Evolutionary conservation across 2,329 filamentous ascomycete species (phyloP).

Genomic region (Fusarium armeniacum): DNA sequence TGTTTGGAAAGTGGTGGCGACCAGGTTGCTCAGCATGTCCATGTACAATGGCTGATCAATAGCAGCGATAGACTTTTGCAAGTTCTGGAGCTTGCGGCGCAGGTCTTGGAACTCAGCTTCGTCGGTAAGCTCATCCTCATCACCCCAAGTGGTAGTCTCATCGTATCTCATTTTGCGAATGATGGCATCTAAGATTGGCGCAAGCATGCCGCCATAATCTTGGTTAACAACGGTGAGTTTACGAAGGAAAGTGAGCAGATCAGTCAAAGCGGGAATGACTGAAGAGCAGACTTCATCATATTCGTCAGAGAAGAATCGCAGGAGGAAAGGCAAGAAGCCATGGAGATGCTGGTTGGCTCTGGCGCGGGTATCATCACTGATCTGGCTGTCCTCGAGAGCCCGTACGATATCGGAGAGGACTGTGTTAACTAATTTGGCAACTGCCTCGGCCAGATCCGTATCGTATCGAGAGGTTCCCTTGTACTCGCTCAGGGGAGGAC

Average conservation of each 20-base stretch:
- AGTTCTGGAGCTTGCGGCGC: slow-evolving; percentile 86
- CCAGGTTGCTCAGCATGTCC: slow-evolving; percentile 86
- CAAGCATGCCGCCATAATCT: slow-evolving; percentile 85
- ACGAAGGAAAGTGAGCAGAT: slow-evolving; percentile 90
- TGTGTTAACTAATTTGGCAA: slow-evolving; percentile 95
- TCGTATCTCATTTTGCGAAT: slow-evolving; percentile 98
- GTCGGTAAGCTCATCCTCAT: slow-evolving; percentile 94
- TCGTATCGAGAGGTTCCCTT: slow-evolving; percentile 90
- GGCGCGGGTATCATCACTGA: slow-evolving; percentile 73
- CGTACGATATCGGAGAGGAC: slow-evolving; percentile 88
- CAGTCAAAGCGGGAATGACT: slow-evolving; percentile 92
- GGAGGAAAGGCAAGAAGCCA: slow-evolving; percentile 85
- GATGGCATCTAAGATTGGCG: slow-evolving; percentile 90
- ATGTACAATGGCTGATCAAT: slow-evolving; percentile 92
- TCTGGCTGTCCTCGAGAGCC: slow-evolving; percentile 78
- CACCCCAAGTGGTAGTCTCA: slow-evolving; percentile 92
- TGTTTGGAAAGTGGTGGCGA: slow-evolving; percentile 88
- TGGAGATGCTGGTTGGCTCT: slow-evolving; percentile 87
- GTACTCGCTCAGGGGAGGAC: slow-evolving; percentile 82
- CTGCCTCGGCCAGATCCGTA: slow-evolving; percentile 92
- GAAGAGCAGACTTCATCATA: slow-evolving; percentile 98
- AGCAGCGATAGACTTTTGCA: slow-evolving; percentile 92
- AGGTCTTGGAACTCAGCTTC: slow-evolving; percentile 98
- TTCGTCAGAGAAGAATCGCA: slow-evolving; percentile 97
- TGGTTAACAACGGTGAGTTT: slow-evolving; percentile 81